These are phyloP conservation scores for Massospora cicadina DNA, from an alignment of 371 early-diverging fungal species.

Conservation along the genomic window DNA sequence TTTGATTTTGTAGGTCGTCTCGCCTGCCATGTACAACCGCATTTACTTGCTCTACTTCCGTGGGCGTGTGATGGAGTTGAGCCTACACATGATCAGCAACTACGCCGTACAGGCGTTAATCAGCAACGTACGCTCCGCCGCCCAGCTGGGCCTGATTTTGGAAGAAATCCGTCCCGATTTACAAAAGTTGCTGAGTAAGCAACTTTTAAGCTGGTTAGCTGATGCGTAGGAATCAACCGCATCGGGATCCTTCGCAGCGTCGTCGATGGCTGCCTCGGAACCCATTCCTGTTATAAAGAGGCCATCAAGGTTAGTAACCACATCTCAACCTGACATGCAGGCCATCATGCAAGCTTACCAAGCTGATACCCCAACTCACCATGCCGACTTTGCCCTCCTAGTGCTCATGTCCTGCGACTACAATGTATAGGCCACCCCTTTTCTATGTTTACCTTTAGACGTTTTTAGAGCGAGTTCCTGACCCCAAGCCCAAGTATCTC, in stretches of 20 bases:
- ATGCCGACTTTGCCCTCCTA: slow-evolving; percentile 33
- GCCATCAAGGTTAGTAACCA: slow-evolving; percentile 31
- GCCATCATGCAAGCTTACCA: slow-evolving; percentile 22
- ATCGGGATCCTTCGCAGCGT: slow-evolving; percentile 43
- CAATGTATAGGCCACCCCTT: not conserved
- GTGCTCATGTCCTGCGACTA: slow-evolving; percentile 37
- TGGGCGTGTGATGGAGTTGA: slow-evolving; percentile 36
- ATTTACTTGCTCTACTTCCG: slow-evolving; percentile 46
- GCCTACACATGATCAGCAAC: slow-evolving; percentile 52
- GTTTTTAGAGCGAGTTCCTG: slow-evolving; percentile 11
- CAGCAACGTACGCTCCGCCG: slow-evolving; percentile 29
- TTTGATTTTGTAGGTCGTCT: slow-evolving; percentile 22
- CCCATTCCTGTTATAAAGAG: slow-evolving; percentile 33
- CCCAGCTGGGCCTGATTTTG: slow-evolving; percentile 39
- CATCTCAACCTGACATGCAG: not conserved
- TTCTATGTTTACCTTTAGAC: slow-evolving; percentile 16
- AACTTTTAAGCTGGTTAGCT: not conserved
- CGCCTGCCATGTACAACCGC: slow-evolving; percentile 34
- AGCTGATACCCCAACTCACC: slow-evolving; percentile 24
- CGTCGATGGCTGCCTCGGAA: slow-evolving; percentile 40
- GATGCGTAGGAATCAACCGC: slow-evolving; percentile 18
- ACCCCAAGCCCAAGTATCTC: slow-evolving; percentile 26
- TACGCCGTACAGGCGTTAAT: slow-evolving; percentile 66
- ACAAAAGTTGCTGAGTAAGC: slow-evolving; percentile 25
- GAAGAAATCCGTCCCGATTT: slow-evolving; percentile 32